phyloP scores from a whole-genome alignment of 2,329 filamentous ascomycete species.

The Myotisia sp. region DNA sequence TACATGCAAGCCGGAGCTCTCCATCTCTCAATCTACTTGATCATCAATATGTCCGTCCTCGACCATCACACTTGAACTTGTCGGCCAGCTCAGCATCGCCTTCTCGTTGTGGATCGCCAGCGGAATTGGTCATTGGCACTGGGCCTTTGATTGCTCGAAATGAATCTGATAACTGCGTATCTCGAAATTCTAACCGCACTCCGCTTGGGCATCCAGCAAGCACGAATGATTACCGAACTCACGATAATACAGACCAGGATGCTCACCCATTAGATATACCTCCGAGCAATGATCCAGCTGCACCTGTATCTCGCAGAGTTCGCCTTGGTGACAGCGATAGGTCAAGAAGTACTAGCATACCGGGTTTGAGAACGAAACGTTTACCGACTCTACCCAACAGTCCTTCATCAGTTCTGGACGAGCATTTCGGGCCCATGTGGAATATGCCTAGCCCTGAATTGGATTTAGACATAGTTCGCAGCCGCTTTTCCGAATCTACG shows the following conservation, averaged over 20 bases:
- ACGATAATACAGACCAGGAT: too few species aligned
- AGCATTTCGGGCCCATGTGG: constrained; percentile 14
- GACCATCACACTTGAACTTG: not conserved
- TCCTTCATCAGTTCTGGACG: constrained; percentile 32
- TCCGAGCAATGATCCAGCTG: too few species aligned
- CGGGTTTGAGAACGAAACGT: constrained; percentile 25
- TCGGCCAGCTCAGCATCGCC: not conserved
- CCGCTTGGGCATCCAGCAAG: too few species aligned
- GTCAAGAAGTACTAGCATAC: too few species aligned
- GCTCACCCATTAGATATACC: too few species aligned
- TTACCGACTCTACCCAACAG: constrained; percentile 34
- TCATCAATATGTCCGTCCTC: not conserved
- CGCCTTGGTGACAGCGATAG: too few species aligned
- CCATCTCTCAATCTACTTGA: not conserved
- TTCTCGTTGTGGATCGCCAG: constrained; percentile 1
- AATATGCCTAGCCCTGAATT: constrained; percentile 14
- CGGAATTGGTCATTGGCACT: constrained; percentile 1
- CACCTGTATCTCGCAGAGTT: too few species aligned
- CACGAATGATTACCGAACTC: too few species aligned
- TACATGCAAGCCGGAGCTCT: not conserved
- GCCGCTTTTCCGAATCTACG: constrained; percentile 31
- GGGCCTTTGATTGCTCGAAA: too few species aligned
- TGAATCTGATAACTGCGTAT: too few species aligned
- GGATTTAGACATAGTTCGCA: constrained; percentile 23
- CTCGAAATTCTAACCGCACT: too few species aligned